A percentile compares a stretch with the other conserved stretches of the same genome.
phyloP scores from a whole-genome alignment of 1,284 basidiomycete species.

The Cryptococcus sp. region DNA sequence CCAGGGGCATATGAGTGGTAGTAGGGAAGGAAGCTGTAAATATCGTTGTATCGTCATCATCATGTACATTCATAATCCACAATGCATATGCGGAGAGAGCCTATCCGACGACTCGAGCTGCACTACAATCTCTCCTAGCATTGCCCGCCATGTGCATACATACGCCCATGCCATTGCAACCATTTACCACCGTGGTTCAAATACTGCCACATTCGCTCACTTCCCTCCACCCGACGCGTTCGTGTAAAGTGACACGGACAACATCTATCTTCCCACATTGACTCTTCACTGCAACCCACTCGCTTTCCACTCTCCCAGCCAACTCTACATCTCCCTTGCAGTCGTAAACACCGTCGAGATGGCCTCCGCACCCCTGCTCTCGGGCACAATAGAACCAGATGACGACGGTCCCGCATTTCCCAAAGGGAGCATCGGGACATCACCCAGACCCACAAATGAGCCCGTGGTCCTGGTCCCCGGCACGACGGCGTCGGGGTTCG shows the following conservation, averaged over 20 bases:
- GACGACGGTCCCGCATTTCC: slow-evolving; percentile 40
- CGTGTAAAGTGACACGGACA: background rate
- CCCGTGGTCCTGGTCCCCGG: slow-evolving; percentile 47
- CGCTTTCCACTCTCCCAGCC: too few species aligned
- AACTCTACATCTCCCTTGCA: background rate
- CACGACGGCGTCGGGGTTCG: background rate
- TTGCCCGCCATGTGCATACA: too few species aligned
- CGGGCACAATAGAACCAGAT: slow-evolving; percentile 55
- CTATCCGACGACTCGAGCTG: too few species aligned
- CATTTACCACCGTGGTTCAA: too few species aligned
- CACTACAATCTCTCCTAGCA: too few species aligned
- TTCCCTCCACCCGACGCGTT: background rate
- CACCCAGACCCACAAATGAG: slow-evolving; percentile 8
- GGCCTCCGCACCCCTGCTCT: slow-evolving; percentile 44
- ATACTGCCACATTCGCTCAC: too few species aligned
- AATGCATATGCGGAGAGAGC: too few species aligned
- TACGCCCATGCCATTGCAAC: too few species aligned
- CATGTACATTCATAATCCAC: too few species aligned
- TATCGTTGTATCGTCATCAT: too few species aligned
- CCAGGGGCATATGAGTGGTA: too few species aligned
- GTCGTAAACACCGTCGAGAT: slow-evolving; percentile 26
- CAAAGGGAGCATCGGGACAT: slow-evolving; percentile 46
- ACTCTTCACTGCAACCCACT: background rate
- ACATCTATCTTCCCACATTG: background rate
- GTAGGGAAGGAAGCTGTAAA: too few species aligned